A percentile compares a stretch with the other conserved stretches of the same genome.
phyloP scores from a whole-genome alignment of 345 rosid genomes.

The Hypericum androsaemum region DNA sequence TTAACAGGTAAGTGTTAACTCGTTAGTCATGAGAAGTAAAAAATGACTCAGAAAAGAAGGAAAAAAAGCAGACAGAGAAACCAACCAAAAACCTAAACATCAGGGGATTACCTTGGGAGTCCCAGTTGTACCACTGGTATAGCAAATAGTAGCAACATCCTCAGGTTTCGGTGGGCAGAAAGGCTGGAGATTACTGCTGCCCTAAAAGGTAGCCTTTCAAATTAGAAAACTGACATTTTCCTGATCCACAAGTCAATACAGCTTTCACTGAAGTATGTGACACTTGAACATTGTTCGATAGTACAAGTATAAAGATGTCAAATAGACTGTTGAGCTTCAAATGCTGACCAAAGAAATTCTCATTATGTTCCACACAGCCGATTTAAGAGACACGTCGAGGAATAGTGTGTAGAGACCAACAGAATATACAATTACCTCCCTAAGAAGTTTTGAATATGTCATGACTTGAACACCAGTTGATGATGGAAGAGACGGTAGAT shows the following conservation, averaged over 20 bases:
- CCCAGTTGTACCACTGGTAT: conserved; percentile 98
- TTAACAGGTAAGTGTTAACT: conserved; percentile 5
- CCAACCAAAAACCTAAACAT: no score
- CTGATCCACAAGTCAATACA: background rate
- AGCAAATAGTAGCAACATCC: conserved; percentile 86
- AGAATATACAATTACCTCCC: conserved; percentile 49
- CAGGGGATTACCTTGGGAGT: conserved; percentile 70
- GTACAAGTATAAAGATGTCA: no score
- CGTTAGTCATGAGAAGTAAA: conserved; percentile 18
- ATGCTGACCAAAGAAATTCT: no score
- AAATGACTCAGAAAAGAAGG: background rate
- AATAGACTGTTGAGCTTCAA: no score
- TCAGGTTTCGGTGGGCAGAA: conserved; percentile 69
- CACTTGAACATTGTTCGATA: no score
- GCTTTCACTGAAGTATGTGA: no score
- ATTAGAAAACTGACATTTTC: conserved; percentile 2
- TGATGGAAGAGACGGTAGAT: conserved; percentile 70
- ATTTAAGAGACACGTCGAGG: no score
- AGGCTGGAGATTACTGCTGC: conserved; percentile 56
- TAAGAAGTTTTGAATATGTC: conserved; percentile 59
- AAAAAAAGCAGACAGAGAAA: conserved; percentile 12
- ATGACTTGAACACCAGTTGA: conserved; percentile 62
- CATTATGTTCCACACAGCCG: no score
- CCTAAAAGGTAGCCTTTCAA: conserved; percentile 42
- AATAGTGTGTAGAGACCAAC: conserved; percentile 1